Base-by-base conservation (phyloP, 768 basidiomycete genomes). In the Baorangia bicolor region DNA sequence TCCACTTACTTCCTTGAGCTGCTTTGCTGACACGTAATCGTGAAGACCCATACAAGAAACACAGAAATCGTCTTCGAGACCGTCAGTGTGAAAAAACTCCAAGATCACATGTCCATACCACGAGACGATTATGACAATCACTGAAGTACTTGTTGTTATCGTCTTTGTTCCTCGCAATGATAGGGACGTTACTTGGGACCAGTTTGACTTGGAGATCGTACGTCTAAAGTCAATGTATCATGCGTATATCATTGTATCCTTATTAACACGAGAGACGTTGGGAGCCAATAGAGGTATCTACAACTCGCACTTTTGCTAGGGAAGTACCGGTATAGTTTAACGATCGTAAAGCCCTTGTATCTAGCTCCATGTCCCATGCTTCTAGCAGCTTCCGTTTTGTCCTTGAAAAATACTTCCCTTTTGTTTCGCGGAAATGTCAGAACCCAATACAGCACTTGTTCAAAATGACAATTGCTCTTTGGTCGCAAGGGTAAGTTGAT, bases 1-100 rank as follows among this genome's bases (percentile, higher is more conserved):
- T 14, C 3, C 31, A 10, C 42, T 23, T 40, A 6, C 1, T 27
- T 23, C 2, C 13, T 13, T 10, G 10, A 31, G 18, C 3, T 18
- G 12, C 53, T 21, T 23, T 13, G 10, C 42, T 56, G 33, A 64
- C 31, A 18, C 16, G 11, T 5, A 2, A 18, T 27, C 8, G 20
- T 11, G 27, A 48, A 65, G 66, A 51, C 39, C 34, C 38, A 9
- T 33, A 35, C 59, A 20, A 58, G 63, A 46, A 58, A 52, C 14
- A 59, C 66, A 4, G 64, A 65, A 9, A 55, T 68, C 27, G 31
- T 59, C 12, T 66, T 66, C 31, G 64, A 68, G 43, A 49, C 56
- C 7, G 49, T 64, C 21, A 43, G 43, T 33, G 44, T 21, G 20
- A 68, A 62, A 33, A 68, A 59, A 43, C 18, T 56, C 8, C 56